These are phyloP conservation scores for Aureobasidium sp. DNA, from an alignment of 2,329 filamentous ascomycete species.

Conservation along the genomic window DNA sequence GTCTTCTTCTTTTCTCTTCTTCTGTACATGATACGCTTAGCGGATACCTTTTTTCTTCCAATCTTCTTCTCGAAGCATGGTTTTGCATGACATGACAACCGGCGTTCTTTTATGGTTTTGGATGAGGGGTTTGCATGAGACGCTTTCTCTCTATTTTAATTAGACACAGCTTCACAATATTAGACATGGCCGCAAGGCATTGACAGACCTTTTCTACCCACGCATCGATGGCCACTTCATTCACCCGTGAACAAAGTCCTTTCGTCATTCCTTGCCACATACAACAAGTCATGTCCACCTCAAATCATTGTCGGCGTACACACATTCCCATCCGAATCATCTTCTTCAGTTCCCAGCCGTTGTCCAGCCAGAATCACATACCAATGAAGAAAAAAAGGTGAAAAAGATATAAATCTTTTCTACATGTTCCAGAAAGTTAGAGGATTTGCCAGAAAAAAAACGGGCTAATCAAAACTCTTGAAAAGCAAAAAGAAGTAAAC, in stretches of 20 bases:
- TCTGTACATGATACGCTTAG: constrained; percentile 5
- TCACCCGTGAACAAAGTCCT: too few species aligned
- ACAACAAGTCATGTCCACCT: too few species aligned
- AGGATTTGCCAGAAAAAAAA: not conserved
- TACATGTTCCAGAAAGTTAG: not conserved
- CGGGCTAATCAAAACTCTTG: too few species aligned
- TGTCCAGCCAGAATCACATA: too few species aligned
- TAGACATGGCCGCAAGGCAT: not conserved
- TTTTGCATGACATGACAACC: not conserved
- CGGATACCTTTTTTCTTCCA: not conserved
- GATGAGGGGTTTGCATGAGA: not conserved
- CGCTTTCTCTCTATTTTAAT: not conserved
- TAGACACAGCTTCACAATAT: not conserved
- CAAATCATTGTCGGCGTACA: too few species aligned
- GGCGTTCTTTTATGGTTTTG: not conserved
- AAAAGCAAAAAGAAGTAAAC: not conserved
- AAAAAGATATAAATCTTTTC: too few species aligned
- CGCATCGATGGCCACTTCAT: too few species aligned
- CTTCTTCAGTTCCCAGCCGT: too few species aligned
- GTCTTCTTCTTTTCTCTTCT: not conserved
- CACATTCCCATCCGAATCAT: too few species aligned
- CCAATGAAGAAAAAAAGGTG: too few species aligned
- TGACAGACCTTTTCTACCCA: not conserved
- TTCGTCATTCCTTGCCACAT: too few species aligned
- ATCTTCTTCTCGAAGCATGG: not conserved